Conservation (phyloP, 768 basidiomycete species). For the Porphyrellus cyaneotinctus region DNA sequence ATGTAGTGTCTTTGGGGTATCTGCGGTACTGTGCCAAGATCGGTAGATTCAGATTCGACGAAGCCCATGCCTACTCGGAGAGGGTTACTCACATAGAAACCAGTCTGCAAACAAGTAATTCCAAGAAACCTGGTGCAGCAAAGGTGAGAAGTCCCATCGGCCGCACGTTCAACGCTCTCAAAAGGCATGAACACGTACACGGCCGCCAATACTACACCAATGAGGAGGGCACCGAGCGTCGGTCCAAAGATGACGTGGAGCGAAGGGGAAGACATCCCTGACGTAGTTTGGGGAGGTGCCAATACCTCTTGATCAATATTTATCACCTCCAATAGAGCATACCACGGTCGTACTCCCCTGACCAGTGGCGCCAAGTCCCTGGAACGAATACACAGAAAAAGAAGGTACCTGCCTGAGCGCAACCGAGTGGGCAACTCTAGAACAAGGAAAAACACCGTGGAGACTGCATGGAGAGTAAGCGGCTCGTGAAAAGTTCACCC, state of each 20-base stretch:
- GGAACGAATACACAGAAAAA: background rate
- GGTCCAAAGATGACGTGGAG: background rate
- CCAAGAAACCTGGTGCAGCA: background rate
- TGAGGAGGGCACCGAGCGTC: slow-evolving; percentile 2
- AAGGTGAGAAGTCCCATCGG: background rate
- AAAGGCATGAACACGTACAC: background rate
- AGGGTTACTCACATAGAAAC: background rate
- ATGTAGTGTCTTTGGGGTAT: background rate
- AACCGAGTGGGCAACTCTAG: background rate
- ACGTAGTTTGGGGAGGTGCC: background rate
- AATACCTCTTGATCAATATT: background rate
- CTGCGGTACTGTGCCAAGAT: background rate
- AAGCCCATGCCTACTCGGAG: too few species aligned
- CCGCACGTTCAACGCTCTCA: too few species aligned
- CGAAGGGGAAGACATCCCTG: background rate
- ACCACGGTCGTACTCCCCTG: background rate
- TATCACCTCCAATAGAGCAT: background rate
- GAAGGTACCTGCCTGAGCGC: too few species aligned
- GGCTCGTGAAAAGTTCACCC: too few species aligned
- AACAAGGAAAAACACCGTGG: background rate
- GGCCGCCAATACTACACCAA: background rate
- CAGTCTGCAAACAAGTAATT: slow-evolving; percentile 1
- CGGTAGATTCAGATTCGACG: background rate
- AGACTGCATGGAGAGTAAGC: background rate
- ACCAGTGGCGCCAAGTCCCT: background rate